Evolutionary conservation across 306 rosid species (phyloP).

Genomic region (Gynostemma pentaphyllum): DNA sequence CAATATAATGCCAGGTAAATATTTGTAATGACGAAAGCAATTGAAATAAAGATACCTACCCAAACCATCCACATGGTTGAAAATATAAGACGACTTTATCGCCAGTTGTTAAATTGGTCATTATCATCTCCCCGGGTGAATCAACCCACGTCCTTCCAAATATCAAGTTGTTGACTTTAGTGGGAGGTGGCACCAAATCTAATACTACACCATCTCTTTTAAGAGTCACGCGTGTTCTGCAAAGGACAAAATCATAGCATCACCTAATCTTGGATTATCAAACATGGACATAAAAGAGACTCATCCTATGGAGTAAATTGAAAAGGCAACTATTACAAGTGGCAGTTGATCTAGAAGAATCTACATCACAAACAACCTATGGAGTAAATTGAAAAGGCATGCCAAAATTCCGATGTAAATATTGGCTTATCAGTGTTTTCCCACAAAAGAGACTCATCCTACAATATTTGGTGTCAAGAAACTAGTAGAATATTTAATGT

Average conservation of each 20-base stretch:
- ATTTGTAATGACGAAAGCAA: not conserved
- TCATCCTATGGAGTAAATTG: too few species aligned
- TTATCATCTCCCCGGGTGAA: constrained; percentile 87
- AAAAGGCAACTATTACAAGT: not conserved
- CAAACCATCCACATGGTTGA: constrained; percentile 98
- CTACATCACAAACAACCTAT: not conserved
- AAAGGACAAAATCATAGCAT: constrained; percentile 9
- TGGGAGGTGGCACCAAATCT: constrained; percentile 89
- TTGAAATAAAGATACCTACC: constrained; percentile 33
- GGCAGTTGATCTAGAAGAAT: not conserved
- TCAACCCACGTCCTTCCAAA: constrained; percentile 95
- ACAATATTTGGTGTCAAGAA: not conserved
- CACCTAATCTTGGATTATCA: not conserved
- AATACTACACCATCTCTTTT: constrained; percentile 68
- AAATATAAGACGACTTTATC: constrained; percentile 79
- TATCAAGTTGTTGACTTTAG: constrained; percentile 86
- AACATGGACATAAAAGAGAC: not conserved
- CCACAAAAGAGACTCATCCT: not conserved
- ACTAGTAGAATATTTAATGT: not conserved
- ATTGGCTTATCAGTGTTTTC: not conserved
- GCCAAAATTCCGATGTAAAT: not conserved
- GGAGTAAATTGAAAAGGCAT: not conserved
- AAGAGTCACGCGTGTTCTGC: constrained; percentile 75
- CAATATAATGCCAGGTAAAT: not conserved
- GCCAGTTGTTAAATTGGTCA: constrained; percentile 73